Evolutionary conservation across 495 filamentous ascomycete species (phyloP), one percentile per base, ranked within the genome.

Genomic region (Extremus antarcticus): DNA sequence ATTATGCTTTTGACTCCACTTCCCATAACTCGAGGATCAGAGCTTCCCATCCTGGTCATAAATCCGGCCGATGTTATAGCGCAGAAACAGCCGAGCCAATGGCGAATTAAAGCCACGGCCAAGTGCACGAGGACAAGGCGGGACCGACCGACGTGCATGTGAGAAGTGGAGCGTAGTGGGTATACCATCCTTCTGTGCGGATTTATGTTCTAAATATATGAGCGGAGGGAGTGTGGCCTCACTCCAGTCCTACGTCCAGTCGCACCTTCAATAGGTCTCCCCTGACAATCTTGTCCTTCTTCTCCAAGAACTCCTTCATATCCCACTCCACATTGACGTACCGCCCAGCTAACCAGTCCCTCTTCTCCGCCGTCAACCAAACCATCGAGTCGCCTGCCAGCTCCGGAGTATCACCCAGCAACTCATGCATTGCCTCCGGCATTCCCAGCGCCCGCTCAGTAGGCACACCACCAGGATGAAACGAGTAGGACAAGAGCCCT

Each of bases 391-490:
- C 67, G 15, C 53, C 72, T 11, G 65, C 51, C 19, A 78, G 52
- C 25, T 68, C 68, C 3, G 62, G 59, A 11, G 56, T 62, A 43
- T 78, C 73, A 25, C 65, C 54, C 0, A 63, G 38, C 7, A 51
- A 19, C 13, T 22, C 16, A 15, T 53, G 20, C 15, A 46, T 1
- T 1, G 25, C 21, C 20, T 62, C 56, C 38, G 47, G 47, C 50
- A 59, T 20, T 25, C 54, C 47, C 35, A 20, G 11, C 52, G 52
- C 60, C 9, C 65, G 58, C 35, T 75, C 69, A 17, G 73, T 77
- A 63, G 62, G 66, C 25, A 74, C 62, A 24, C 64, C 70, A 4
- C 75, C 75, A 15, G 73, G 75, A 65, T 78, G 73, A 1, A 76
- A 32, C 9, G 69, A 53, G 38, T 66, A 69, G 29, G 65, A 66